Percentiles rank a stretch among this genome's conserved stretches.
Conservation (phyloP, 2,329 filamentous ascomycete species). For the Dryadomyces quercivorus region DNA sequence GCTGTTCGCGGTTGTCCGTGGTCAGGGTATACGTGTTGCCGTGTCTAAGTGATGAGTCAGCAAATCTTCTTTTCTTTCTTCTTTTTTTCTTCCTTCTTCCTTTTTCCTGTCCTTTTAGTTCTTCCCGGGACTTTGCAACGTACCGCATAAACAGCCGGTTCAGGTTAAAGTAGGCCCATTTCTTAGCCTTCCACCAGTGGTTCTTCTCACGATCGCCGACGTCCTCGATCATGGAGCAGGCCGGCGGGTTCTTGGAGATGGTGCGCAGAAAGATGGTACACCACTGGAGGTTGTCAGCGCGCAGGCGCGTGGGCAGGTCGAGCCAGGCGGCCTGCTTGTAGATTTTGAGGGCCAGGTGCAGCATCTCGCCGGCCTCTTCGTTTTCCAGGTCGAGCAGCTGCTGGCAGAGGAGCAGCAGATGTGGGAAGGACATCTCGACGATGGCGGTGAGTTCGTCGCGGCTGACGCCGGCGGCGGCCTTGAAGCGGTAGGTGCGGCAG, state of each 20-base stretch:
- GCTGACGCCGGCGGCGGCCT: conserved; percentile 61
- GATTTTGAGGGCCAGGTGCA: conserved; percentile 86
- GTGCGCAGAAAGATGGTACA: conserved; percentile 89
- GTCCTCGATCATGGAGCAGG: conserved; percentile 65
- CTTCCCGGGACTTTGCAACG: conserved; percentile 11
- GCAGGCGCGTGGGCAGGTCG: conserved; percentile 66
- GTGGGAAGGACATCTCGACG: conserved; percentile 80
- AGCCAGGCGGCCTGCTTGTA: conserved; percentile 99
- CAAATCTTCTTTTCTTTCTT: neutral
- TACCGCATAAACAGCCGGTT: conserved; percentile 91
- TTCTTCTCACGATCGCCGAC: conserved; percentile 79
- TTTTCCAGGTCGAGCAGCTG: conserved; percentile 83
- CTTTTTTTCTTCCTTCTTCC: no score
- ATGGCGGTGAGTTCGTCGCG: conserved; percentile 88
- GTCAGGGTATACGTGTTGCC: conserved; percentile 71
- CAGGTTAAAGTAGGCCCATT: conserved; percentile 97
- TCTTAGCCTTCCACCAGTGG: conserved; percentile 99
- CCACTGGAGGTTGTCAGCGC: conserved; percentile 83
- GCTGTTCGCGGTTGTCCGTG: conserved; percentile 59
- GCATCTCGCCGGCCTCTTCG: conserved; percentile 90
- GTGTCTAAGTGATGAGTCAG: conserved; percentile 44
- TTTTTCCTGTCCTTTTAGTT: no score
- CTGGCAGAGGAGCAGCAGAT: conserved; percentile 75
- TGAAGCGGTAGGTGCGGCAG: conserved; percentile 92
- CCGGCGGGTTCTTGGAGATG: conserved; percentile 72